Evolutionary conservation across 2,329 filamentous ascomycete genomes (phyloP).

Genomic region (Botryotinia narcissicola): DNA sequence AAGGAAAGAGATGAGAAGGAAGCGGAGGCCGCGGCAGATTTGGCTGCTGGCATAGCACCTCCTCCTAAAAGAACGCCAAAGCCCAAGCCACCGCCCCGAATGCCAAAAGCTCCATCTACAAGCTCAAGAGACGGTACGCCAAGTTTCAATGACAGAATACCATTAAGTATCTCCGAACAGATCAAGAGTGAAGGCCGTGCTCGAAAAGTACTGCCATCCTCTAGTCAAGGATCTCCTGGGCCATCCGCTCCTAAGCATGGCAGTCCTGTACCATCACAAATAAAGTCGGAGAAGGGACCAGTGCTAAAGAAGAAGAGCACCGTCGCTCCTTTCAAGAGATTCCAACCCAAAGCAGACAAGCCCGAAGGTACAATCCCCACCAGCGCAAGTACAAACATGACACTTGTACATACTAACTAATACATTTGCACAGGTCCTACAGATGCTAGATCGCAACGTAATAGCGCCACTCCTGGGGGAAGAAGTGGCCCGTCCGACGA

Average conservation of each 20-base stretch:
- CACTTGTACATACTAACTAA: background rate
- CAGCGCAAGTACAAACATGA: background rate
- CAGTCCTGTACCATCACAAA: conserved; percentile 24
- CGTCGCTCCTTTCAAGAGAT: conserved; percentile 29
- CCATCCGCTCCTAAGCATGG: conserved; percentile 28
- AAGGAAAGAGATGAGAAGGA: conserved; percentile 29
- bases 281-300: conserved; percentile 25
- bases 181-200: conserved; percentile 36
- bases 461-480: conserved; percentile 24
- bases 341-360: conserved; percentile 25
- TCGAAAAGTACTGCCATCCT: conserved; percentile 31
- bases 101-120: conserved; percentile 29
- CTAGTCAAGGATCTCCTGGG: conserved; percentile 33
- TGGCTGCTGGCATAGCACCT: conserved; percentile 15
- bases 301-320: conserved; percentile 33
- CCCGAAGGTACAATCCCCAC: conserved; percentile 25
- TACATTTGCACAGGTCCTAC: conserved; percentile 7
- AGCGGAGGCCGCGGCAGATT: conserved; percentile 27
- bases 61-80: conserved; percentile 12
- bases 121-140: conserved; percentile 32
- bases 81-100: conserved; percentile 24
- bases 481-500: conserved; percentile 24
- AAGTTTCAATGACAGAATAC: conserved; percentile 22
- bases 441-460: conserved; percentile 21
- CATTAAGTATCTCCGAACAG: conserved; percentile 36